phyloP scores from a whole-genome alignment of 805 yeast genomes.

The Saturnispora ahearnii region DNA sequence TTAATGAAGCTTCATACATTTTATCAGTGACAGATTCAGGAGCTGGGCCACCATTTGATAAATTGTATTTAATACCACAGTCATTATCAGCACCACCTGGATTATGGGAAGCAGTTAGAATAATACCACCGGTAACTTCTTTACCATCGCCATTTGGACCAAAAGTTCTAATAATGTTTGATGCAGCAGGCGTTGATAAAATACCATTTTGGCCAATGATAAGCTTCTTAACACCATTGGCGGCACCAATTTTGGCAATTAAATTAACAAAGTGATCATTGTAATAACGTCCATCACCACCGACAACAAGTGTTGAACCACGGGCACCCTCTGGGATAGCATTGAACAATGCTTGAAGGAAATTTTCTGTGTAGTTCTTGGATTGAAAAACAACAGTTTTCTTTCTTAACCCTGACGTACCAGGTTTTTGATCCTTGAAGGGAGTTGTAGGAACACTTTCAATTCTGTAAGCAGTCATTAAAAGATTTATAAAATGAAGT shows the following conservation, averaged over 20 bases:
- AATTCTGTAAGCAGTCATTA: conserved; percentile 9
- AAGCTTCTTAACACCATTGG: conserved; percentile 79
- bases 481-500: not conserved
- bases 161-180: conserved; percentile 76
- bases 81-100: conserved; percentile 95
- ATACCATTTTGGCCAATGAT: conserved; percentile 85
- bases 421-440: conserved; percentile 90
- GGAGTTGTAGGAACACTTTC: conserved; percentile 53
- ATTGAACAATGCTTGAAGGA: conserved; percentile 74
- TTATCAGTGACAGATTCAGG: conserved; percentile 90
- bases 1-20: conserved; percentile 63
- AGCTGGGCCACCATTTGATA: conserved; percentile 96
- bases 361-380: conserved; percentile 84
- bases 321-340: conserved; percentile 86
- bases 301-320: conserved; percentile 74
- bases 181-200: conserved; percentile 92
- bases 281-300: conserved; percentile 96
- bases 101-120: conserved; percentile 92
- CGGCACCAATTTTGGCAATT: conserved; percentile 79
- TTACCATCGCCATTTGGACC: conserved; percentile 29
- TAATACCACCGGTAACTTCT: conserved; percentile 83
- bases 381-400: conserved; percentile 74
- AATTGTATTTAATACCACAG: conserved; percentile 90
- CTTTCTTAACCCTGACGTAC: conserved; percentile 94
- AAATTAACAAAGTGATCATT: conserved; percentile 72